phyloP scores from a whole-genome alignment of 1,284 basidiomycete species.

The Melampsora occidentalis region DNA sequence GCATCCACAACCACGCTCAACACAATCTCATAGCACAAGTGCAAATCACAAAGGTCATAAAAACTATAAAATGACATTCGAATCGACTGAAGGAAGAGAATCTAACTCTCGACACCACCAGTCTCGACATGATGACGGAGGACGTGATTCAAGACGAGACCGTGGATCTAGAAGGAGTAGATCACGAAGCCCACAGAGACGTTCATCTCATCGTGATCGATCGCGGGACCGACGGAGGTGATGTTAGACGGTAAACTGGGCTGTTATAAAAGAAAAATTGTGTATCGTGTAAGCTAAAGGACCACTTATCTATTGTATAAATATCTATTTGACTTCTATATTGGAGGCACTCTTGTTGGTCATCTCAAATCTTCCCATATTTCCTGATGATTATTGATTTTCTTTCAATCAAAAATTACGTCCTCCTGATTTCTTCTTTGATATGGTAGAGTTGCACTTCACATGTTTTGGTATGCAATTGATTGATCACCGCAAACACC shows the following conservation, averaged over 20 bases:
- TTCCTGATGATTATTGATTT: no score
- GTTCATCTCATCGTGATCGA: not conserved
- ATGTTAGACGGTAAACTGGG: not conserved
- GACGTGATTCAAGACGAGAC: not conserved
- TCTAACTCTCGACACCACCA: not conserved
- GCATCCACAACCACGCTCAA: not conserved
- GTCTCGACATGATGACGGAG: not conserved
- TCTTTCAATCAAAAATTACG: no score
- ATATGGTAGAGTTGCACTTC: no score
- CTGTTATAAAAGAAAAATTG: no score
- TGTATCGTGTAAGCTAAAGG: no score
- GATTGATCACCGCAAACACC: no score
- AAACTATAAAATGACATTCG: slow-evolving; percentile 35
- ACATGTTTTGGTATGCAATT: no score
- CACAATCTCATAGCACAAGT: not conserved
- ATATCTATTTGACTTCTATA: no score
- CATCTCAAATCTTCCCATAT: no score
- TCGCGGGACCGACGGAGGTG: not conserved
- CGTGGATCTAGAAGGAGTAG: slow-evolving; percentile 1
- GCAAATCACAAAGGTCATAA: not conserved
- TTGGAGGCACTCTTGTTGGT: no score
- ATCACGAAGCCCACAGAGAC: slow-evolving; percentile 8
- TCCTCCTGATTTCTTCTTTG: no score
- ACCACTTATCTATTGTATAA: no score
- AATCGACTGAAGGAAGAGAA: not conserved